Conservation (phyloP, 148 eudicot species). For the Pharnaceum exiguum region DNA sequence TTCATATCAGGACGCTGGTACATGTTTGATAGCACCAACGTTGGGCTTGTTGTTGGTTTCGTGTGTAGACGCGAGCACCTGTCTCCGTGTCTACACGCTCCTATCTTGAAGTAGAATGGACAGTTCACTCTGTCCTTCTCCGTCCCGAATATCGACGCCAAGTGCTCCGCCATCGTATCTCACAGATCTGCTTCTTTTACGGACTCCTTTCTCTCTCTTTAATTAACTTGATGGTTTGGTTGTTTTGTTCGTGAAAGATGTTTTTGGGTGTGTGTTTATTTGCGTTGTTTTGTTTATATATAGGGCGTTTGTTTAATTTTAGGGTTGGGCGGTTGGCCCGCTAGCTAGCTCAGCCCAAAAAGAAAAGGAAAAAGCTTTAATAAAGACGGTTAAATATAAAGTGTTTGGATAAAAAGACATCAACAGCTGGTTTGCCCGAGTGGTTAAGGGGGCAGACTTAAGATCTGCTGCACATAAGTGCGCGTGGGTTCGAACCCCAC, state of each 20-base stretch:
- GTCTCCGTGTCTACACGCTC: constrained; percentile 84
- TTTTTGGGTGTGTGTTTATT: background rate
- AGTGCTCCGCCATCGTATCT: constrained; percentile 63
- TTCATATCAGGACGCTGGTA: constrained; percentile 83
- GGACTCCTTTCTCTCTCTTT: background rate
- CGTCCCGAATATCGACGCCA: constrained; percentile 87
- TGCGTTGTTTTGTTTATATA: no score
- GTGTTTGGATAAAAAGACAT: background rate
- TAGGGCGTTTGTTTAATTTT: background rate
- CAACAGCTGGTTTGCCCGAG: constrained; percentile 23
- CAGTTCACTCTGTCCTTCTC: constrained; percentile 93
- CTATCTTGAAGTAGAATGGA: constrained; percentile 88
- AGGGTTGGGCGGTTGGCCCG: no score
- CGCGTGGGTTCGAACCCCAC: constrained; percentile 87
- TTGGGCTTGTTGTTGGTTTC: constrained; percentile 71
- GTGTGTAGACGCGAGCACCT: constrained; percentile 80
- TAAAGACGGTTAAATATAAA: no score
- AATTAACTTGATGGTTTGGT: no score
- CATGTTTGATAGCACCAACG: constrained; percentile 70
- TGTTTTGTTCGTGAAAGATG: background rate
- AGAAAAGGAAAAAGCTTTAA: no score
- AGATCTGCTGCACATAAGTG: constrained; percentile 52
- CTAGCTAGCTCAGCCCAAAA: no score
- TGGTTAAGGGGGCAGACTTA: constrained; percentile 36
- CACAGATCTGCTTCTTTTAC: background rate